Base-by-base conservation (phyloP, 2,329 filamentous ascomycete genomes). In the Pseudopyricularia cyperi region DNA sequence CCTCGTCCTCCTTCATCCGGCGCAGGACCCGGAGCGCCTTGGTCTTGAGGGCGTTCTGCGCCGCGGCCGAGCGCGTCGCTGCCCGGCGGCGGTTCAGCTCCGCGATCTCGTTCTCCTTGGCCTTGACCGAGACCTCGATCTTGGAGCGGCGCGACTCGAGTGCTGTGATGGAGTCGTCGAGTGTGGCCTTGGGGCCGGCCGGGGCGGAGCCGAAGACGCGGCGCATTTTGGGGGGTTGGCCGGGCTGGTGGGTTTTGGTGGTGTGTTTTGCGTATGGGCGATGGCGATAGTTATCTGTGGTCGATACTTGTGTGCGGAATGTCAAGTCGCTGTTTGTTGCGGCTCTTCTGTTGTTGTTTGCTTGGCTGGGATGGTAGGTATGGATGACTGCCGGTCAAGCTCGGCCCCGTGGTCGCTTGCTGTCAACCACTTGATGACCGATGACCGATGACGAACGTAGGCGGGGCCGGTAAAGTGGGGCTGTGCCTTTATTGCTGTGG, bases 1-100 rank as follows among this genome's bases (percentile, higher is more conserved):
- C 77, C 70, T 98, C 93, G 80, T 95, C 95, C 69, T 90, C 85
- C 66, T 95, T 95, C 60, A 91, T 85, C 54, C 89, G 86, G 71
- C 95, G 89, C 2, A 97, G 83, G 11, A 97, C 83, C 62, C 95
- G 95, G 61, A 95, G 83, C 2, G 91, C 91, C 64, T 96, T 96
- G 63, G 94, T 84, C 66, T 93, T 94, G 61, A 98, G 82, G 7
- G 47, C 33, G 19, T 42, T 26, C 7, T 50, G 34, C 24, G 24
- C 24, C 15, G 34, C 48, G 48, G 48, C 33, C 15, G 48, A 50
- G 12, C 32, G 26, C n/a, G 33, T 46, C 30, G 91, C 90, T 68
- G 90, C 89, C 90, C 97, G 94, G 11, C 33, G 30, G 65, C 90
- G 91, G 61, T 81, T 69, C 32, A 97, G 83, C 56, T 85, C 84